phyloP scores from a whole-genome alignment of 495 filamentous ascomycete genomes.

The Aspergillus avenaceus region DNA sequence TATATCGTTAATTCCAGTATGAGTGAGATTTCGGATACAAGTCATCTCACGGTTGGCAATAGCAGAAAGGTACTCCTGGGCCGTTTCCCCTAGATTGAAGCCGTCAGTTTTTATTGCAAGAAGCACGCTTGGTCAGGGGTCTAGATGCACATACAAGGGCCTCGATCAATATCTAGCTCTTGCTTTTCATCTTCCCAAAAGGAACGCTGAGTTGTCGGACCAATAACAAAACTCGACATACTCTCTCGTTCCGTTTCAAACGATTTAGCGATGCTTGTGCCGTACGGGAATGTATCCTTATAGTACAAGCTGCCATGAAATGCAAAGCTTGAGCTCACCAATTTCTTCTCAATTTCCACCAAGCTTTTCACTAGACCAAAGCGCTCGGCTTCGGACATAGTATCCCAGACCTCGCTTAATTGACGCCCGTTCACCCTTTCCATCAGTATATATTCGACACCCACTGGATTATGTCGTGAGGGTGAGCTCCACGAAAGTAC shows the following conservation, averaged over 20 bases:
- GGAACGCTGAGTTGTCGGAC: slow-evolving; percentile 14
- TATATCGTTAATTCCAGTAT: not conserved
- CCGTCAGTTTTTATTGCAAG: not conserved
- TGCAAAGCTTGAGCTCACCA: slow-evolving; percentile 1
- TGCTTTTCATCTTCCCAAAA: slow-evolving; percentile 11
- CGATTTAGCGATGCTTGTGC: not conserved
- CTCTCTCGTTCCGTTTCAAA: not conserved
- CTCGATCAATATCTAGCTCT: slow-evolving; percentile 11
- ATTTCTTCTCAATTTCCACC: slow-evolving; percentile 5
- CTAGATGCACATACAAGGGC: too few species aligned
- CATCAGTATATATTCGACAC: slow-evolving; percentile 8
- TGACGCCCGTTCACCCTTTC: slow-evolving; percentile 8
- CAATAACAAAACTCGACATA: slow-evolving; percentile 7
- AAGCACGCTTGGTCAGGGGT: too few species aligned
- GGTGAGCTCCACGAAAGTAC: slow-evolving; percentile 9
- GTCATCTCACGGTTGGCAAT: slow-evolving; percentile 13
- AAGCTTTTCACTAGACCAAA: slow-evolving; percentile 9
- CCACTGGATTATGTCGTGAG: slow-evolving; percentile 1
- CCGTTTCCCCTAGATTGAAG: slow-evolving; percentile 3
- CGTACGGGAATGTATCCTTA: slow-evolving; percentile 2
- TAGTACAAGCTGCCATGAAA: slow-evolving; percentile 11
- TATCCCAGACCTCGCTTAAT: slow-evolving; percentile 13
- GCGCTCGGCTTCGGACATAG: slow-evolving; percentile 12
- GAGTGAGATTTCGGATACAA: not conserved
- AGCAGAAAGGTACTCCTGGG: slow-evolving; percentile 12